Conservation (phyloP, 1,284 basidiomycete genomes). For the Boletus albobrunnescens region DNA sequence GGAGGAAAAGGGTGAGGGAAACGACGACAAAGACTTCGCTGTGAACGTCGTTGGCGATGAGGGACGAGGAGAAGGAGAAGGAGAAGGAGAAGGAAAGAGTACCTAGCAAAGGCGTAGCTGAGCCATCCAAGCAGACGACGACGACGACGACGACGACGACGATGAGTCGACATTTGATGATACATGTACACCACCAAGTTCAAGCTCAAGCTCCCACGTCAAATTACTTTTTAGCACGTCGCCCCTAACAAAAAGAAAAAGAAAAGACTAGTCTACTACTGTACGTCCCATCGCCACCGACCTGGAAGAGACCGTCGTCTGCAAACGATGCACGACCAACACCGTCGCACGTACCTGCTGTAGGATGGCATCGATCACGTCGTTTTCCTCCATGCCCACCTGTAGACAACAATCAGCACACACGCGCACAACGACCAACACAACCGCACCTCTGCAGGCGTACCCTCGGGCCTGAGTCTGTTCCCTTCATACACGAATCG, state of each 20-base stretch:
- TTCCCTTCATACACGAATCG: constrained; percentile 54
- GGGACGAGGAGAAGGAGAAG: too few relatives aligned
- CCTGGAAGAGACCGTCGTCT: constrained; percentile 6
- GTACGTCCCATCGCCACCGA: constrained; percentile 17
- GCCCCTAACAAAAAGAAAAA: too few relatives aligned
- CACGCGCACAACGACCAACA: background rate
- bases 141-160: constrained; percentile 10
- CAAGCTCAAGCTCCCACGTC: constrained; percentile 7
- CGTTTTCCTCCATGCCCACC: constrained; percentile 29
- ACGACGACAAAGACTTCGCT: constrained; percentile 83
- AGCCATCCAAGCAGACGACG: constrained; percentile 67
- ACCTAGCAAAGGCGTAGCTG: constrained; percentile 77
- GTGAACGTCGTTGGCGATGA: constrained; percentile 1
- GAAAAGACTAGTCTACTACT: background rate
- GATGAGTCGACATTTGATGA: too few relatives aligned
- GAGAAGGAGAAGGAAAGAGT: constrained; percentile 9
- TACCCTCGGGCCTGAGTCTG: constrained; percentile 45
- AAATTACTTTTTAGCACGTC: too few relatives aligned
- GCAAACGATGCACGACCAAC: background rate
- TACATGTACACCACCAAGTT: too few relatives aligned
- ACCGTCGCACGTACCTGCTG: constrained; percentile 24
- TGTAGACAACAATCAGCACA: constrained; percentile 8
- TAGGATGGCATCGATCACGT: constrained; percentile 28
- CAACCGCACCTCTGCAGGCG: constrained; percentile 47
- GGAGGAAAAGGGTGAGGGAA: constrained; percentile 74